Percentiles rank a stretch among this genome's conserved stretches.
Conservation (phyloP, 2,329 filamentous ascomycete species). For the Aspergillus aculeatus region DNA sequence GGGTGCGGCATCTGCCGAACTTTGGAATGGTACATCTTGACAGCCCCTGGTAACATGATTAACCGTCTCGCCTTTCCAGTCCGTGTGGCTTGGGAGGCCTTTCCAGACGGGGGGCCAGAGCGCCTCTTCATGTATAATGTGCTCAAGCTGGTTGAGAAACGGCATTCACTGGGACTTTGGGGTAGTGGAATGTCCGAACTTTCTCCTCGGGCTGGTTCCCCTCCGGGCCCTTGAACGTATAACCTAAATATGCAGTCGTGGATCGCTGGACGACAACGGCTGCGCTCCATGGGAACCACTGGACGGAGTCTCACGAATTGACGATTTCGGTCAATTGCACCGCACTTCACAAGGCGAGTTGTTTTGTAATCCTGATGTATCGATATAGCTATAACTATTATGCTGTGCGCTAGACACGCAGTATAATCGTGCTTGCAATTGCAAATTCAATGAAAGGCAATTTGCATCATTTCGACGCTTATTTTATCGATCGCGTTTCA, state of each 20-base stretch:
- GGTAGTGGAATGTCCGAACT: conserved; percentile 37
- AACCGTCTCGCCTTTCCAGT: conserved; percentile 40
- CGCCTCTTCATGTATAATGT: conserved; percentile 34
- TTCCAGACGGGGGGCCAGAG: conserved; percentile 34
- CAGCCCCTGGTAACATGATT: conserved; percentile 40
- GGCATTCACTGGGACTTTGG: conserved; percentile 37
- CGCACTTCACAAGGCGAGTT: background rate
- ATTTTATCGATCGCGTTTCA: too few species aligned
- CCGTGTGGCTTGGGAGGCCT: conserved; percentile 39
- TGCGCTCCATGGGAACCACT: background rate
- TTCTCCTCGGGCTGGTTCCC: conserved; percentile 29
- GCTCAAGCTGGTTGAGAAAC: conserved; percentile 34
- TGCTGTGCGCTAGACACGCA: background rate
- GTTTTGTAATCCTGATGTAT: background rate
- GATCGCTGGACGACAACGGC: background rate
- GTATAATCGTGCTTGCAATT: background rate
- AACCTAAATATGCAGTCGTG: background rate
- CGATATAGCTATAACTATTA: background rate
- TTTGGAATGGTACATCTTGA: conserved; percentile 37
- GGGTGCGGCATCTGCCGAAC: conserved; percentile 38
- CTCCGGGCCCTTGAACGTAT: conserved; percentile 7
- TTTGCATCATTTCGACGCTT: too few species aligned
- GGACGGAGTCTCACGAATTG: background rate
- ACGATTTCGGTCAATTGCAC: background rate
- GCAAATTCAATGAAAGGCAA: too few species aligned